phyloP scores from a whole-genome alignment of 805 yeast species.

The Sungouiella thailandica region DNA sequence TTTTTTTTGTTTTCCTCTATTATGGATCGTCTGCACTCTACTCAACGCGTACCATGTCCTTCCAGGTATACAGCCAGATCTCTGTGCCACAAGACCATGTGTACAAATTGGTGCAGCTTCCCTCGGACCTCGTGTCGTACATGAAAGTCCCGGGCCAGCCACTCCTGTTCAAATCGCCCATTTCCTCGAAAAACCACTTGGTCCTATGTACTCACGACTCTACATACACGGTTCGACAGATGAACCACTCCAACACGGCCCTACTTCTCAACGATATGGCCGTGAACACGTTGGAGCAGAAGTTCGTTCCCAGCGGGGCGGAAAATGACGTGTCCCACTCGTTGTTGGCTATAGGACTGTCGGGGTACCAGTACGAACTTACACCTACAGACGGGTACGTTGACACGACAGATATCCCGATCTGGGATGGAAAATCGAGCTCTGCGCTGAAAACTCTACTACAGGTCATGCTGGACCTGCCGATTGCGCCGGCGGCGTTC shows the following conservation, averaged over 20 bases:
- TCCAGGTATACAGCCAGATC: slow-evolving; percentile 9
- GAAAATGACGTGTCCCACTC: slow-evolving; percentile 7
- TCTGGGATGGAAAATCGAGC: slow-evolving; percentile 12
- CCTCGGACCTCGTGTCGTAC: slow-evolving; percentile 8
- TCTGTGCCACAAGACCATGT: slow-evolving; percentile 5
- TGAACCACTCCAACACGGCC: slow-evolving; percentile 86
- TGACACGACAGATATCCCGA: slow-evolving; percentile 26
- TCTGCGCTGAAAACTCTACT: slow-evolving; percentile 16
- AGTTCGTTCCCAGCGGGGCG: slow-evolving; percentile 1
- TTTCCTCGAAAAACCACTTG: slow-evolving; percentile 30
- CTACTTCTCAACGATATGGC: slow-evolving; percentile 38
- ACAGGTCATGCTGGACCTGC: slow-evolving; percentile 38
- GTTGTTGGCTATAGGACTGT: slow-evolving; percentile 25
- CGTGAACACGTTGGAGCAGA: slow-evolving; percentile 1
- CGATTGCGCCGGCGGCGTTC: slow-evolving; percentile 56
- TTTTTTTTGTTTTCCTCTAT: too few relatives aligned
- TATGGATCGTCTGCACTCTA: too few relatives aligned
- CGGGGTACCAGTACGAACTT: slow-evolving; percentile 34
- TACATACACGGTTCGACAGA: slow-evolving; percentile 67
- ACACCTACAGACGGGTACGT: slow-evolving; percentile 21
- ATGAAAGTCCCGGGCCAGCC: slow-evolving; percentile 3
- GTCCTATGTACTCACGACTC: slow-evolving; percentile 54
- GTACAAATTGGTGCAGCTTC: slow-evolving; percentile 16
- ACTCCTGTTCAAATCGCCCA: slow-evolving; percentile 14
- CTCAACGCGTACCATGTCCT: slow-evolving; percentile 8